These are phyloP conservation scores for Candida ponderosae DNA, from an alignment of 805 yeast species.

Conservation along the genomic window DNA sequence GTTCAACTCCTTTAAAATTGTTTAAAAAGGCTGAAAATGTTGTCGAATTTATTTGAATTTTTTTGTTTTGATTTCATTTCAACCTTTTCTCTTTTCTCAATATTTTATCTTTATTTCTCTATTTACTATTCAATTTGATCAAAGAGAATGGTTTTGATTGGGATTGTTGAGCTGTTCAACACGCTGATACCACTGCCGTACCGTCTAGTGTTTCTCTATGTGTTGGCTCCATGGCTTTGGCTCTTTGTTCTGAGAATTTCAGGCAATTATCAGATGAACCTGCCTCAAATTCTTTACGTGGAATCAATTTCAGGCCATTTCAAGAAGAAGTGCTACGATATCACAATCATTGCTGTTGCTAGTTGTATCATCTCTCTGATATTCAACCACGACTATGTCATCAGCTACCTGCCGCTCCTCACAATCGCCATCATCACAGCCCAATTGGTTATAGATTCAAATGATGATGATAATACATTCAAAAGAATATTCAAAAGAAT, in stretches of 20 bases:
- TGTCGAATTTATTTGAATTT: too few species aligned
- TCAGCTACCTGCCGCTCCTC: slow-evolving; percentile 28
- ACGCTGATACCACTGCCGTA: neutral
- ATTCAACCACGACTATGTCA: slow-evolving; percentile 5
- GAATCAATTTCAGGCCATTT: neutral
- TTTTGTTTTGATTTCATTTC: too few species aligned
- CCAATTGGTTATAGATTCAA: slow-evolving; percentile 27
- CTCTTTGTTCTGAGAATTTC: neutral
- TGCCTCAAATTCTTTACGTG: too few species aligned
- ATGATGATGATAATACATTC: slow-evolving; percentile 31
- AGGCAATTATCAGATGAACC: too few species aligned
- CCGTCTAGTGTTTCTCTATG: neutral
- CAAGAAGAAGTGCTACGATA: neutral
- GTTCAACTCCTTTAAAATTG: too few species aligned
- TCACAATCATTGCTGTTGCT: neutral
- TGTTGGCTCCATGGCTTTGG: neutral
- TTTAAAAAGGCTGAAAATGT: too few species aligned
- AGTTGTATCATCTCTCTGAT: neutral
- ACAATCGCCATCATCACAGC: slow-evolving; percentile 26
- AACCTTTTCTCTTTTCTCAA: too few species aligned
- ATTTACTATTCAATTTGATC: too few species aligned
- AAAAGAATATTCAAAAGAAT: slow-evolving; percentile 45
- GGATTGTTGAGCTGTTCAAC: too few species aligned
- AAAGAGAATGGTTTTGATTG: too few species aligned
- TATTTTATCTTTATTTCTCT: too few species aligned